A percentile compares a stretch with the other conserved stretches of the same genome.
These are phyloP conservation scores for Beauveria australis DNA, from an alignment of 2,329 filamentous ascomycete genomes.

Conservation along the genomic window DNA sequence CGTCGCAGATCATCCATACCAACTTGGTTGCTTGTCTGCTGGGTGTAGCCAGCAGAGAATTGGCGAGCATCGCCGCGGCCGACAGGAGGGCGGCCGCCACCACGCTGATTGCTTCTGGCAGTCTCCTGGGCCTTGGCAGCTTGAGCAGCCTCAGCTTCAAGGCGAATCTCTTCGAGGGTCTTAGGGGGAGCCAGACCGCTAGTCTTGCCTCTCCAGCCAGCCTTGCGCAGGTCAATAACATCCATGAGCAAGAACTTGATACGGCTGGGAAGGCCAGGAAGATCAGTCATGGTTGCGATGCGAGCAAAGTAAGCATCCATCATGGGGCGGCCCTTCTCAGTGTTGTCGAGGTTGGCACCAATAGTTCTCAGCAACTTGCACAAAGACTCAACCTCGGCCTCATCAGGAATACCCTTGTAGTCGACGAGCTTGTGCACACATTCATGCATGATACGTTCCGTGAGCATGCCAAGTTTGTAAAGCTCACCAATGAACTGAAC, in stretches of 20 bases:
- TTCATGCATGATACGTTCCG: conserved; percentile 98
- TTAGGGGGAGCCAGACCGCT: conserved; percentile 81
- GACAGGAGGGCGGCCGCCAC: conserved; percentile 58
- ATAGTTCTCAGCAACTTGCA: conserved; percentile 89
- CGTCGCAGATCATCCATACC: conserved; percentile 86
- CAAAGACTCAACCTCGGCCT: conserved; percentile 93
- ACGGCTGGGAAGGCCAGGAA: conserved; percentile 75
- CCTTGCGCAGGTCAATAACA: conserved; percentile 71
- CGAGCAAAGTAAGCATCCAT: conserved; percentile 93
- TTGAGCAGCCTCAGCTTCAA: conserved; percentile 67
- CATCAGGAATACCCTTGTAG: conserved; percentile 86
- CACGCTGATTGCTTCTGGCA: conserved; percentile 53
- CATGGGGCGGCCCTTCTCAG: conserved; percentile 74
- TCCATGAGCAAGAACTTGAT: conserved; percentile 97
- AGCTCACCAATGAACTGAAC: conserved; percentile 99
- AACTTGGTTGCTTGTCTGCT: conserved; percentile 75
- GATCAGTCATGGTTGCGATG: conserved; percentile 73
- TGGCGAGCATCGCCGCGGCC: conserved; percentile 83
- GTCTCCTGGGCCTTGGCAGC: conserved; percentile 75
- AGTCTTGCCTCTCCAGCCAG: conserved; percentile 80
- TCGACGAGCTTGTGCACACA: conserved; percentile 96
- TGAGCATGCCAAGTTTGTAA: conserved; percentile 98
- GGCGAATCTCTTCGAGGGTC: conserved; percentile 88
- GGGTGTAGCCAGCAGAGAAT: conserved; percentile 65
- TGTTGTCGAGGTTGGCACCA: conserved; percentile 74